Conservation (phyloP, 1,284 basidiomycete species). For the Ustilago tritici region DNA sequence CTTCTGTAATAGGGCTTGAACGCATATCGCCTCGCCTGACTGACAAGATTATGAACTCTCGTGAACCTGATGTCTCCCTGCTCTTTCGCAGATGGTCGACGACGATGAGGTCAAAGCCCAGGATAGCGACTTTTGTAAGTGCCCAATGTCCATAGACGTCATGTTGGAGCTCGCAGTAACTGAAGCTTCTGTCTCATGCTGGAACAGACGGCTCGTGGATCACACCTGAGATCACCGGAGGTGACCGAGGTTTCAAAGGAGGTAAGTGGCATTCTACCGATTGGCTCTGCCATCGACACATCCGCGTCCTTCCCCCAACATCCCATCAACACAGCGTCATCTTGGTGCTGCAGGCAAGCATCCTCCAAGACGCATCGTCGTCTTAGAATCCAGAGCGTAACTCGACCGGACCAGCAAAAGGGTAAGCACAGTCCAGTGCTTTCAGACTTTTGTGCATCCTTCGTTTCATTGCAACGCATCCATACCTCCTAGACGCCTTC, state of each 20-base stretch:
- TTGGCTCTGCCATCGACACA: slow-evolving; percentile 1
- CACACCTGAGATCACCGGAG: slow-evolving; percentile 66
- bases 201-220: slow-evolving; percentile 63
- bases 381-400: background rate
- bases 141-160: background rate
- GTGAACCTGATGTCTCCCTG: background rate
- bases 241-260: slow-evolving; percentile 66
- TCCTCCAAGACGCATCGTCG: background rate
- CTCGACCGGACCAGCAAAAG: slow-evolving; percentile 31
- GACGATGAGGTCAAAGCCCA: slow-evolving; percentile 63
- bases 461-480: slow-evolving; percentile 26
- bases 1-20: background rate
- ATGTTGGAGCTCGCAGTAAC: background rate
- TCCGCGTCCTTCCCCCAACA: background rate
- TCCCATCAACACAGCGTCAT: background rate
- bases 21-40: background rate
- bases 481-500: slow-evolving; percentile 10
- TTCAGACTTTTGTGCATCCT: slow-evolving; percentile 27
- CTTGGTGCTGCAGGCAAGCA: background rate
- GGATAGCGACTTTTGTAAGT: slow-evolving; percentile 67
- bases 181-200: background rate
- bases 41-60: background rate
- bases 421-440: slow-evolving; percentile 53
- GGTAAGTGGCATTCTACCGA: slow-evolving; percentile 43
- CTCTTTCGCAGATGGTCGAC: slow-evolving; percentile 49